Percentiles rank a stretch among this genome's conserved stretches.
These are phyloP conservation scores for Stereocaulon alpinum DNA, from an alignment of 495 filamentous ascomycete species.

Conservation along the genomic window DNA sequence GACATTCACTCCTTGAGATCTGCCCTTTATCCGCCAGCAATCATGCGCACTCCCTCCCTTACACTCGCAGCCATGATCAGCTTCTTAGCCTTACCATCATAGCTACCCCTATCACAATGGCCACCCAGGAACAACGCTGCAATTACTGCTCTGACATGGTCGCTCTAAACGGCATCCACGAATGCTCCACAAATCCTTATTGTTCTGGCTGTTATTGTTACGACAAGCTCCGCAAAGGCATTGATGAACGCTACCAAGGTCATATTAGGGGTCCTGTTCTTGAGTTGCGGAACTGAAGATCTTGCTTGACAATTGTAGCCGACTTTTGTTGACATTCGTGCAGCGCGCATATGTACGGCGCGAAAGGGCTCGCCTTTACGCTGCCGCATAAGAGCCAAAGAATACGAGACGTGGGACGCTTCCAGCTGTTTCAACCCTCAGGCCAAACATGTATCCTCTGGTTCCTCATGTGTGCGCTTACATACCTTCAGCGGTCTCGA, in stretches of 20 bases:
- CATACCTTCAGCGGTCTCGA: neutral
- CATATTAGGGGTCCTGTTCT: neutral
- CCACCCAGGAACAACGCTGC: neutral
- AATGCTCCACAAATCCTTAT: neutral
- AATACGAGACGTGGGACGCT: neutral
- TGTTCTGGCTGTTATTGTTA: neutral
- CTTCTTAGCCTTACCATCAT: constrained; percentile 1
- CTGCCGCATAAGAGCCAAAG: neutral
- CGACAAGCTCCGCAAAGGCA: neutral
- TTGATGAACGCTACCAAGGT: neutral
- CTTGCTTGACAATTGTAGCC: neutral
- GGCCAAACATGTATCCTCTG: neutral
- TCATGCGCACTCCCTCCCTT: neutral
- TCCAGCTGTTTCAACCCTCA: neutral
- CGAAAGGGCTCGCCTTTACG: neutral
- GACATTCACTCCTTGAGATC: neutral
- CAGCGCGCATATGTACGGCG: neutral
- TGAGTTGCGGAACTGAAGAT: neutral
- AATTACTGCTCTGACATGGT: neutral
- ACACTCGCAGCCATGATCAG: neutral
- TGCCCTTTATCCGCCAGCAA: neutral
- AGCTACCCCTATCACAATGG: neutral
- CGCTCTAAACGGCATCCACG: neutral
- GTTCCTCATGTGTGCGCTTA: neutral
- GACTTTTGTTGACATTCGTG: neutral